Percentiles rank a stretch among this genome's conserved stretches.
phyloP scores from a whole-genome alignment of 768 basidiomycete species.

The Tubosaeta sp. region DNA sequence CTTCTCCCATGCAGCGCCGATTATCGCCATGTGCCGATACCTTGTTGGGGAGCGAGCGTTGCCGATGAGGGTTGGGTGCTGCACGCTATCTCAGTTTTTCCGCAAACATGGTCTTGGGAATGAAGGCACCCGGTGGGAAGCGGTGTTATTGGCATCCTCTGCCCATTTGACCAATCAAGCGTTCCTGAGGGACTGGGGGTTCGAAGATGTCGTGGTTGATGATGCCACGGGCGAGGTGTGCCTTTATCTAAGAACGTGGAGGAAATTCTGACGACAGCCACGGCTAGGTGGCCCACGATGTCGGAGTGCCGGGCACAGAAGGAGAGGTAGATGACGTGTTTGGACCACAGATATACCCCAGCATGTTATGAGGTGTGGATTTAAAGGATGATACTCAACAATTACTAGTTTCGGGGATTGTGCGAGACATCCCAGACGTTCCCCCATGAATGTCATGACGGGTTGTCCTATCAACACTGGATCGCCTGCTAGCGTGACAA shows the following conservation, averaged over 20 bases:
- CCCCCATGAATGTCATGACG: too few species aligned
- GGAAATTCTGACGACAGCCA: neutral
- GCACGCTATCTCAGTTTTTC: constrained; percentile 58
- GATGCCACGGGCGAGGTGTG: constrained; percentile 53
- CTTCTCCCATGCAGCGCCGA: constrained; percentile 72
- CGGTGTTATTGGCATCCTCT: constrained; percentile 48
- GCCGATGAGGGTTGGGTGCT: constrained; percentile 67
- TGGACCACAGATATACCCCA: constrained; percentile 42
- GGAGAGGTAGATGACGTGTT: constrained; percentile 51
- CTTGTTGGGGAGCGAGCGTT: constrained; percentile 51
- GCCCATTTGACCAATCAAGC: constrained; percentile 53
- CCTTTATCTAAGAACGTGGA: neutral
- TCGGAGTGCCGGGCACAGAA: constrained; percentile 67
- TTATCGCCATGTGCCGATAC: constrained; percentile 59
- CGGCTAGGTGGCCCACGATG: constrained; percentile 62
- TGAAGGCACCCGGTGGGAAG: constrained; percentile 43
- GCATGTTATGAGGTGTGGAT: constrained; percentile 13
- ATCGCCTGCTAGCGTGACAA: neutral
- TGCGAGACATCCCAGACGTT: too few species aligned
- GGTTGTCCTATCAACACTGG: neutral
- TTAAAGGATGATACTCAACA: too few species aligned
- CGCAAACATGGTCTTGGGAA: constrained; percentile 31
- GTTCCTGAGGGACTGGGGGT: constrained; percentile 70
- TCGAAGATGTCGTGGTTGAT: constrained; percentile 61
- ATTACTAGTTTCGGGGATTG: too few species aligned